These are phyloP conservation scores for Ustilago tritici DNA, from an alignment of 1,284 basidiomycete genomes.

Conservation along the genomic window DNA sequence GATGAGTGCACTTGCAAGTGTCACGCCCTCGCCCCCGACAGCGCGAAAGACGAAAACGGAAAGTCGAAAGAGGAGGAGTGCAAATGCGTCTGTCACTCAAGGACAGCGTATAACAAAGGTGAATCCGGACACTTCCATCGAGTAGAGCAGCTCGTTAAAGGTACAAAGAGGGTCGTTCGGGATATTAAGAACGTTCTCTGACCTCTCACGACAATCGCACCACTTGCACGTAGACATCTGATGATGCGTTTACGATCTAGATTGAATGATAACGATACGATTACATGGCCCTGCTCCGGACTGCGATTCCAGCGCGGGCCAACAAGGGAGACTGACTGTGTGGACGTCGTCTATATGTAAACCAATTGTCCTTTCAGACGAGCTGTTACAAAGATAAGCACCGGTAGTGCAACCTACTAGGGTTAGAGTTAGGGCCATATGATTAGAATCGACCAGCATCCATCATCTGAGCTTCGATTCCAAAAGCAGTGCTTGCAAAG, in stretches of 20 bases:
- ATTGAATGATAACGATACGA: not conserved
- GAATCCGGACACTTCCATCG: constrained; percentile 45
- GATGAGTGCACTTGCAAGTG: constrained; percentile 17
- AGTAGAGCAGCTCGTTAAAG: constrained; percentile 45
- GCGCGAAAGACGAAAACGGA: not conserved
- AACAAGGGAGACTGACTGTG: not conserved
- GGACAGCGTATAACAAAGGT: constrained; percentile 1
- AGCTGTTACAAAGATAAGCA: not conserved
- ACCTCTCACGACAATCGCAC: not conserved
- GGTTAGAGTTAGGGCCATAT: not conserved
- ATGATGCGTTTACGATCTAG: not conserved
- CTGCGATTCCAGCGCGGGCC: constrained; percentile 1
- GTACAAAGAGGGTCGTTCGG: constrained; percentile 35
- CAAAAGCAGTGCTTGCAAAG: constrained; percentile 35
- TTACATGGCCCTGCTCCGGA: constrained; percentile 7
- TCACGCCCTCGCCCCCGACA: not conserved
- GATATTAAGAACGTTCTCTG: constrained; percentile 49
- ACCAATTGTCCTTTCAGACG: not conserved
- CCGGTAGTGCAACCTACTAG: not conserved
- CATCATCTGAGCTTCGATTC: constrained; percentile 54
- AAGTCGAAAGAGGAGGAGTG: constrained; percentile 2
- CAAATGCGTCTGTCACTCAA: constrained; percentile 20
- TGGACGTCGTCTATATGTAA: not conserved
- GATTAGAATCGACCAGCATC: constrained; percentile 40
- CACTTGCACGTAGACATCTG: not conserved